Evolutionary conservation across 495 filamentous ascomycete genomes (phyloP), one percentile per base, ranked within the genome.

Genomic region (Copromyces sp.): DNA sequence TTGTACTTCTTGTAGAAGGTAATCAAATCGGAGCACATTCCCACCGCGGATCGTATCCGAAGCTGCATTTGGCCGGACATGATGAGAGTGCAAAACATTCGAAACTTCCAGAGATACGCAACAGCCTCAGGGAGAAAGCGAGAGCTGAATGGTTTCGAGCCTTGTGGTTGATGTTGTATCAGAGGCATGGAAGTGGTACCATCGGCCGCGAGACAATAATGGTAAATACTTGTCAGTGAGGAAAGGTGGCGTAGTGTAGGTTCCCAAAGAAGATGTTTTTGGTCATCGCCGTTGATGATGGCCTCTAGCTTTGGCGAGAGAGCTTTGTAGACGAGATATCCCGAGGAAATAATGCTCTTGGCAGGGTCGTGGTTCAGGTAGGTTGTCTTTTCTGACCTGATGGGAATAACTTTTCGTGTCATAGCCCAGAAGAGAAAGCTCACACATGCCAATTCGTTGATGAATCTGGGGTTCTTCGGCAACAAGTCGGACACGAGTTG

Each of bases 31-130:
- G 72, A 76, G 76, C 91, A 90, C 89, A 98, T 91, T 29, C 20
- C 80, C 81, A 40, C 88, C 29, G 93, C 88, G 39, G 92, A 92
- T 72, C 88, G 81, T 12, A 95, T 92, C 65, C 94, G 88, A 38
- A 96, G 86, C 77, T 97, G 93, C 94, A 98, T 97, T 72, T 92
- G 90, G n/a, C 92, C 89, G 16, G 91, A 92, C 78, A 87, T 86
- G 71, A 96, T 90, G 75, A 93, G 87, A 77, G 88, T 93, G 78
- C 87, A 88, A 61, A 92, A 83, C 9, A 89, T 81, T 39, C 81
- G 83, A 79, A 96, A 91, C 73, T 89, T 91, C 92, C 93, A 96
- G 11, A 87, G 86, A 69, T 85, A 80, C 2, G 84, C 78, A 14
- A 94, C 82, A 3, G 93, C 83, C 17, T 85, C 83, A 12, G 76